phyloP scores from a whole-genome alignment of 2,329 filamentous ascomycete genomes.

The Knoxdaviesia capensis region DNA sequence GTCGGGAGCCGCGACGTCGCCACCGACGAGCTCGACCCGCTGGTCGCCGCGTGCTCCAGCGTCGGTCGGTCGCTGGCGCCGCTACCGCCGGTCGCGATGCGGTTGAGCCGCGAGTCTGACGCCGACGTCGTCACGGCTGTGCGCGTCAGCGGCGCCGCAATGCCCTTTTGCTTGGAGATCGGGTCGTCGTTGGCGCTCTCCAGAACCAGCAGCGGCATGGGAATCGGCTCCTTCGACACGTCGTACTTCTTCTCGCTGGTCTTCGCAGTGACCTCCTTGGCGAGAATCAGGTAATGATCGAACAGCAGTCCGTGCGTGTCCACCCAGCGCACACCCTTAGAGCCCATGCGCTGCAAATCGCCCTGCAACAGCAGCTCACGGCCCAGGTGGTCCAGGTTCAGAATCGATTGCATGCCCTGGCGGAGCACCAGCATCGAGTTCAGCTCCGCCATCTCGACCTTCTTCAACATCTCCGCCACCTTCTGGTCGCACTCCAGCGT shows the following conservation, averaged over 20 bases:
- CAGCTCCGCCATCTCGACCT: constrained; percentile 74
- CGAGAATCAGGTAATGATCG: constrained; percentile 87
- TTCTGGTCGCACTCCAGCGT: constrained; percentile 81
- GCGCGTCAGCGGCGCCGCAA: constrained; percentile 39
- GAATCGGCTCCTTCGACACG: constrained; percentile 85
- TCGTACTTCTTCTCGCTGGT: constrained; percentile 72
- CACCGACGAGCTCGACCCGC: constrained; percentile 38
- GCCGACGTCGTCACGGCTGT: constrained; percentile 37
- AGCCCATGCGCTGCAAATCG: constrained; percentile 73
- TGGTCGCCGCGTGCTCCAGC: constrained; percentile 48
- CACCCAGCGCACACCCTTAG: constrained; percentile 77
- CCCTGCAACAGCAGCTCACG: constrained; percentile 77
- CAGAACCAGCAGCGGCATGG: constrained; percentile 84
- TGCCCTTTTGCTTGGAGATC: constrained; percentile 63
- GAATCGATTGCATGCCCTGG: constrained; percentile 69
- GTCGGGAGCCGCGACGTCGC: constrained; percentile 10
- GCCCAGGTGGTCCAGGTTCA: constrained; percentile 88
- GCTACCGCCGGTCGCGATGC: constrained; percentile 18
- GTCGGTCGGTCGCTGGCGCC: constrained; percentile 32
- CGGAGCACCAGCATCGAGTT: constrained; percentile 66
- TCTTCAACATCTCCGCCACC: constrained; percentile 80
- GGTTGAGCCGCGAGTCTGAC: constrained; percentile 36
- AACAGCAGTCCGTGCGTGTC: constrained; percentile 89
- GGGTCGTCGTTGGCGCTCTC: constrained; percentile 88
- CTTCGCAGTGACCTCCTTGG: constrained; percentile 60